phyloP scores from a whole-genome alignment of 2,329 filamentous ascomycete species.

The Shiraia bambusicola region DNA sequence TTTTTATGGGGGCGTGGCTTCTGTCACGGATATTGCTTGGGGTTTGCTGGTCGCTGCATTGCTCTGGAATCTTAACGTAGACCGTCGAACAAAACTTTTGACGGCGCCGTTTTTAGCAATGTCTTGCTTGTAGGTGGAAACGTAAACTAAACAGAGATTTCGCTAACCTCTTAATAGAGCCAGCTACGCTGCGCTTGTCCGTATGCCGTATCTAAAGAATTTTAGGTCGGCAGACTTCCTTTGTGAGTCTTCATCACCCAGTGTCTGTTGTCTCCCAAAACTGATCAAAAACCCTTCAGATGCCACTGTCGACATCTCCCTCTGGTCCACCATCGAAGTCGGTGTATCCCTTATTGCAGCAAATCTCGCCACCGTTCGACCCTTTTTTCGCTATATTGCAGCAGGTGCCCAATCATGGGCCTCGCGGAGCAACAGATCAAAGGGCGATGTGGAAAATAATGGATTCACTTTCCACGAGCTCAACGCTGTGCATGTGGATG shows the following conservation, averaged over 20 bases:
- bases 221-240: slow-evolving; percentile 19
- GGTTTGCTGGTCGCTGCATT: slow-evolving; percentile 43
- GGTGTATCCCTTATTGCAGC: slow-evolving; percentile 14
- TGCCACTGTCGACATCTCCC: slow-evolving; percentile 17
- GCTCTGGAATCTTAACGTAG: slow-evolving; percentile 57
- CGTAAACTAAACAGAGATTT: no score
- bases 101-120: slow-evolving; percentile 11
- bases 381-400: not conserved
- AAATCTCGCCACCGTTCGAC: slow-evolving; percentile 18
- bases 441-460: no score
- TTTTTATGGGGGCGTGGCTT: slow-evolving; percentile 10
- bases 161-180: slow-evolving; percentile 3
- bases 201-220: slow-evolving; percentile 16
- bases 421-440: no score
- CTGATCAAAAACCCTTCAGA: not conserved
- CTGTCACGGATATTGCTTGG: slow-evolving; percentile 16
- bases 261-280: no score
- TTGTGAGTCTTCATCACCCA: no score
- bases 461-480: no score
- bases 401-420: no score
- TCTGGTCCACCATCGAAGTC: slow-evolving; percentile 19
- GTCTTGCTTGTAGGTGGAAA: slow-evolving; percentile 12
- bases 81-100: slow-evolving; percentile 19
- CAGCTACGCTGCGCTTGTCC: slow-evolving; percentile 15
- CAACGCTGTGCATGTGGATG: no score